These are phyloP conservation scores for Paecilomyces sp. DNA, from an alignment of 2,329 filamentous ascomycete genomes.

Conservation along the genomic window DNA sequence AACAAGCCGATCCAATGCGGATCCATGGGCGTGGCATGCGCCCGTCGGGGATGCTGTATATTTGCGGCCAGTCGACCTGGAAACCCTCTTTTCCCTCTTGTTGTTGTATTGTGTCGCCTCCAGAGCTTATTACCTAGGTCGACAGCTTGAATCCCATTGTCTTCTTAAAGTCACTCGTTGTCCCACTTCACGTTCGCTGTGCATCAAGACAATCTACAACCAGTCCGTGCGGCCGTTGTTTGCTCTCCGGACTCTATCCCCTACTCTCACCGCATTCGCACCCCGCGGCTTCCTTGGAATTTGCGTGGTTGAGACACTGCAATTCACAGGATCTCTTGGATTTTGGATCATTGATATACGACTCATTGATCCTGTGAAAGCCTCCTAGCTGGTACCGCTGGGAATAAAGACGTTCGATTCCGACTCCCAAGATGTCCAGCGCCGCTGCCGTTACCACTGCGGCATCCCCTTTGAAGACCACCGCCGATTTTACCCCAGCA, in stretches of 20 bases:
- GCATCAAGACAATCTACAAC: too few species aligned
- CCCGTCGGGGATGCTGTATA: background rate
- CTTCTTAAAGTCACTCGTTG: background rate
- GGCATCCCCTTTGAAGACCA: constrained; percentile 13
- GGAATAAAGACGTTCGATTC: background rate
- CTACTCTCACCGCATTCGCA: background rate
- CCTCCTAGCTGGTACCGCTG: background rate
- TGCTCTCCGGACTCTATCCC: background rate
- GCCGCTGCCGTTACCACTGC: constrained; percentile 7
- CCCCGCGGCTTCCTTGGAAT: background rate
- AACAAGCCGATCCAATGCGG: background rate
- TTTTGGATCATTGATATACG: too few species aligned
- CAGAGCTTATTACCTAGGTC: background rate
- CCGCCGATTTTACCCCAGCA: constrained; percentile 17
- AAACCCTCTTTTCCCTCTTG: background rate
- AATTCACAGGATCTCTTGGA: background rate
- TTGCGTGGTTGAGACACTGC: too few species aligned
- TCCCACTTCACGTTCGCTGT: background rate
- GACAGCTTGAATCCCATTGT: background rate
- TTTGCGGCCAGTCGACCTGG: background rate
- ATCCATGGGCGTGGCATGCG: background rate
- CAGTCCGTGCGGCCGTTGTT: background rate
- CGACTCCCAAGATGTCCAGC: constrained; percentile 10
- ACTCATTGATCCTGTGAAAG: too few species aligned
- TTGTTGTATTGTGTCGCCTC: background rate